These are phyloP conservation scores for Ramaria rubella DNA, from an alignment of 768 basidiomycete species.

Conservation along the genomic window DNA sequence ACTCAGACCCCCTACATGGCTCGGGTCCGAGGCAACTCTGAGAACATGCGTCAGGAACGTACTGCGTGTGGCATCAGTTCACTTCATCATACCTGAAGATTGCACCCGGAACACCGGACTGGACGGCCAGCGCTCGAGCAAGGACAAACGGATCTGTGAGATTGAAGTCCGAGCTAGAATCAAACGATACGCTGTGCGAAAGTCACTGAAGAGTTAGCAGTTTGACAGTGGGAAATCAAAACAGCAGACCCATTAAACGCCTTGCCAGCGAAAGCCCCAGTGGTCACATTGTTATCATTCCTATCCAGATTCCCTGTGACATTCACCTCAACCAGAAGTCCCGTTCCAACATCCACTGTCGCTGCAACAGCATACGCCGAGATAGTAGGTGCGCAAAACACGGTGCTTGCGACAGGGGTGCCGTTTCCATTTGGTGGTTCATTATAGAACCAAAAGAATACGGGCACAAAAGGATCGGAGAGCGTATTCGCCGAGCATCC, in stretches of 20 bases:
- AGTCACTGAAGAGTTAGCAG: not conserved
- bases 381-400: slow-evolving; percentile 55
- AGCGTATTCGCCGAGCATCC: slow-evolving; percentile 25
- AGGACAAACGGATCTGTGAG: slow-evolving; percentile 37
- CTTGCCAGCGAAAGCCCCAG: slow-evolving; percentile 35
- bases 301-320: slow-evolving; percentile 21
- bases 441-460: slow-evolving; percentile 61
- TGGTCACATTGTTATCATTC: slow-evolving; percentile 47
- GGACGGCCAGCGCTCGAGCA: slow-evolving; percentile 44
- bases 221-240: not conserved
- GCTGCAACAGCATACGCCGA: slow-evolving; percentile 37
- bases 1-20: slow-evolving; percentile 35
- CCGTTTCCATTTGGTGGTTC: slow-evolving; percentile 12
- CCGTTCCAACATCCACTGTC: slow-evolving; percentile 38
- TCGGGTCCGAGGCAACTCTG: slow-evolving; percentile 19
- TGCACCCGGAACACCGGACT: slow-evolving; percentile 51
- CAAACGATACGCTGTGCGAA: slow-evolving; percentile 8
- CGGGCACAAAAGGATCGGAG: slow-evolving; percentile 38
- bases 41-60: not conserved
- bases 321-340: slow-evolving; percentile 34
- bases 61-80: not conserved
- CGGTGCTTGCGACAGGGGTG: slow-evolving; percentile 36
- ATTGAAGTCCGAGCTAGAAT: slow-evolving; percentile 2
- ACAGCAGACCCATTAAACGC: slow-evolving; percentile 49
- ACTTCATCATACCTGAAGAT: slow-evolving; percentile 42